Base-by-base conservation (phyloP, 139 green algal genomes). In the Haematococcus sp. region DNA sequence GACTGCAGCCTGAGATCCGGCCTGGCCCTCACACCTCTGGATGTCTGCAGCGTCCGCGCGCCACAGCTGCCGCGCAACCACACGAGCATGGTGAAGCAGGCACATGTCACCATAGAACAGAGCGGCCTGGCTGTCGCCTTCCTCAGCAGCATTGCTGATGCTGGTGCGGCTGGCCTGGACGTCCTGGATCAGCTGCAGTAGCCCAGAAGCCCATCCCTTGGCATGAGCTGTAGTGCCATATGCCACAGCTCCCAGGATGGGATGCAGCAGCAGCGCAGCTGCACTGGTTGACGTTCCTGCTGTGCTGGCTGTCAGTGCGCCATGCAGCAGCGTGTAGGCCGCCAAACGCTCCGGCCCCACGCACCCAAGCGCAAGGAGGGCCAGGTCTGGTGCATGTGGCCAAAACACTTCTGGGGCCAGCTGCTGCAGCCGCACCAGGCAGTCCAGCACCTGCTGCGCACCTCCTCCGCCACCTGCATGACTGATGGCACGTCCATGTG, bases 391-490 rank as follows among this genome's bases (percentile, higher is more conserved):
- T 32, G 34, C 23, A 9, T 68, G 46, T 11, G 15, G 23, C 25
- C 2, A 23, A 16, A 72, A 27, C 73, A 33, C 63, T 3, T 20
- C 49, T 27, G 73, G 73, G 34, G 17, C 32, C 46, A 73, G 31
- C 46, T 17, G 32, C 61, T 59, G 51, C 51, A 78, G 73, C n/a
- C 73, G 51, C 63, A 78, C 13, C 73, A 78, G 19, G 59, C 61
- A 63, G 28, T 51, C 63, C 32, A 78, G 30, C 4, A 78, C 61
- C 58, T 77, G 60, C 54, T 74, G 68, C 3, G 44, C 59, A 0
- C 56, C 59, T 20, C 59, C 73, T 20, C 61, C 61, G 22, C 68
- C 68, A 27, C 52, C 31, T 49, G n/a, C 28, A 65, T 22, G 3
- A 22, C 3, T 34, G 25, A 9, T 3, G n/a, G 25, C 58, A 34